Evolutionary conservation across 2,329 filamentous ascomycete genomes (phyloP).

Genomic region (Penicillium sumatraense): DNA sequence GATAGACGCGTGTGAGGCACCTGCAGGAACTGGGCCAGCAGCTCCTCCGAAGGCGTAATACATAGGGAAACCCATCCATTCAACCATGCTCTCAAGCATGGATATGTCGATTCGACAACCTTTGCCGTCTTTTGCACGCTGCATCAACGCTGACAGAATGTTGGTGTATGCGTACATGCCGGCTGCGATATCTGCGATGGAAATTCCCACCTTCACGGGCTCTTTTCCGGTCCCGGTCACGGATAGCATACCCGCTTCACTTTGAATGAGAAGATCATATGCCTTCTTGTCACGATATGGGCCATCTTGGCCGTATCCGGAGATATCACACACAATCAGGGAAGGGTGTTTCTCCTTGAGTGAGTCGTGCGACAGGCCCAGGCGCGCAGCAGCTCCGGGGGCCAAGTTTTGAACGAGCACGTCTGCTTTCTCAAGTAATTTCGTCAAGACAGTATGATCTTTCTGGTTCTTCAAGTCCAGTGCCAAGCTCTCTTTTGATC

Average conservation of each 20-base stretch:
- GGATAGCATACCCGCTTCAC: conserved; percentile 58
- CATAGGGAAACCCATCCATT: conserved; percentile 64
- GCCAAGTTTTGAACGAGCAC: conserved; percentile 61
- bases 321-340: conserved; percentile 61
- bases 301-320: conserved; percentile 57
- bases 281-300: conserved; percentile 61
- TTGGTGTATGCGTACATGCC: conserved; percentile 59
- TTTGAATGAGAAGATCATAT: conserved; percentile 61
- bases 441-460: conserved; percentile 51
- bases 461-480: conserved; percentile 53
- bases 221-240: conserved; percentile 54
- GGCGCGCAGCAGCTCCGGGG: conserved; percentile 53
- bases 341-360: conserved; percentile 48
- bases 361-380: conserved; percentile 54
- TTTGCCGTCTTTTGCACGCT: conserved; percentile 54
- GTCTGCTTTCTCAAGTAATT: conserved; percentile 52
- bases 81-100: conserved; percentile 63
- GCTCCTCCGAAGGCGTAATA: conserved; percentile 58
- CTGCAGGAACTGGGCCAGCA: conserved; percentile 49
- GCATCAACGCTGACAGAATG: conserved; percentile 56
- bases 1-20: conserved; percentile 59
- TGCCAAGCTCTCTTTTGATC: conserved; percentile 59
- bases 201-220: conserved; percentile 58
- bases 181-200: conserved; percentile 60
- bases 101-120: conserved; percentile 60